Base-by-base conservation (phyloP, 768 basidiomycete genomes). In the Phanerodontia chrysosporium region DNA sequence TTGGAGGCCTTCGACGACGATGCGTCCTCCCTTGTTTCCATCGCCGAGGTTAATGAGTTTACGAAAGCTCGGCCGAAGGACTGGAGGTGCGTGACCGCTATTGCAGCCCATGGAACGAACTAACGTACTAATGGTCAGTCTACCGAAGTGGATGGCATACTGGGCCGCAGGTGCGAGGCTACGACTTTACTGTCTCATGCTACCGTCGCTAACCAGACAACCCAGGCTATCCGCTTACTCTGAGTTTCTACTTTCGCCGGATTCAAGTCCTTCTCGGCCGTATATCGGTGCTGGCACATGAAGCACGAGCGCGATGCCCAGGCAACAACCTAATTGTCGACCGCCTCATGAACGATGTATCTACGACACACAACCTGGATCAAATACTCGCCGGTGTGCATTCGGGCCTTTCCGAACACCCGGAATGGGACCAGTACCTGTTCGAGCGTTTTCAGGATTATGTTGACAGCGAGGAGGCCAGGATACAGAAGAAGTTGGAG, bases 1-100 rank as follows among this genome's bases (percentile, higher is more conserved):
- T 36, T 65, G 21, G 65, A 65, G 55, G 66, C 64, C 3, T 45
- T 69, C n/a, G 67, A 69, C 39, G 60, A 65, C 39, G 66, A 69
- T 44, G 56, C 55, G 4, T 67, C 64, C 22, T 49, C 56, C 12
- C 64, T 66, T 21, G 52, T 66, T n/a, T 62, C 58, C 10, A 53
- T 69, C 2, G 36, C 59, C 16, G 67, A 69, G 53, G 63, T 65
- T 2, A 69, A 69, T 32, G 55, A 18, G 1, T 69, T 69, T 39
- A 67, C 64, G n/a, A 25, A 18, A 14, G 61, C 51, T 21, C 54
- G 61, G 2, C 67, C 67, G 6, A 32, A 53, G 30, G 53, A 58
- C 16, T 69, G 65, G 65, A 62, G 65, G 65, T 42, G 4, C 16
- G 39, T 42, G n/a, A n/a, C n/a, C n/a, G n/a, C n/a, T n/a, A n/a